Conservation (phyloP, 768 basidiomycete genomes). For the Tulasnella sp. region DNA sequence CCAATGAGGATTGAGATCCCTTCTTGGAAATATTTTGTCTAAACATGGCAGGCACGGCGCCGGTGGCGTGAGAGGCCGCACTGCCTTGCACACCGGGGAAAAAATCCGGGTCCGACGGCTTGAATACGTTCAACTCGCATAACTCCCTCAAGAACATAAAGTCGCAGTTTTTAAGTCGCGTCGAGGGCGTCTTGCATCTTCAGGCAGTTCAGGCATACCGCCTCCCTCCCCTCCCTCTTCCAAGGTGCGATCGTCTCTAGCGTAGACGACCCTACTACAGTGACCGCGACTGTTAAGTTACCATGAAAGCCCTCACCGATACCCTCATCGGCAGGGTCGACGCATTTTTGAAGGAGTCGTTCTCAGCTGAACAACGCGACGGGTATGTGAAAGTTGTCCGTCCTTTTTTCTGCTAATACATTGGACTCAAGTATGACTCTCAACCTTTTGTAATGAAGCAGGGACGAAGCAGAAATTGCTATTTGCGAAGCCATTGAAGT, state of each 20-base stretch:
- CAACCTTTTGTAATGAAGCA: neutral
- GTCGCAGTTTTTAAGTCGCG: neutral
- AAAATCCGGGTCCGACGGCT: neutral
- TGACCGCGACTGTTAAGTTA: neutral
- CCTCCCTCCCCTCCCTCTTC: neutral
- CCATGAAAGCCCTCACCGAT: neutral
- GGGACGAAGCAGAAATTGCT: neutral
- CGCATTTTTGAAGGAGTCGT: neutral
- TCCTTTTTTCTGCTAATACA: neutral
- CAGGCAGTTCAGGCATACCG: neutral
- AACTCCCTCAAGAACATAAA: neutral
- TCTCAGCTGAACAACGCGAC: neutral
- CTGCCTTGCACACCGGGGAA: neutral
- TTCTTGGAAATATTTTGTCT: neutral
- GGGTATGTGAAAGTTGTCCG: neutral
- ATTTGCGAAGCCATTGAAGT: neutral
- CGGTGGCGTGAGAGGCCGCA: neutral
- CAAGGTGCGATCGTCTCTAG: neutral
- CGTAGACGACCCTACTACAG: neutral
- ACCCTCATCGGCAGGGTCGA: neutral
- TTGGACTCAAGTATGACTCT: neutral
- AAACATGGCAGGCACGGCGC: neutral
- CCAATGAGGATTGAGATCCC: neutral
- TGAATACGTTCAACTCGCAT: constrained; percentile 1
- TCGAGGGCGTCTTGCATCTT: neutral